Evolutionary conservation across 306 rosid species (phyloP).

Genomic region (Quercus berberidifolia): DNA sequence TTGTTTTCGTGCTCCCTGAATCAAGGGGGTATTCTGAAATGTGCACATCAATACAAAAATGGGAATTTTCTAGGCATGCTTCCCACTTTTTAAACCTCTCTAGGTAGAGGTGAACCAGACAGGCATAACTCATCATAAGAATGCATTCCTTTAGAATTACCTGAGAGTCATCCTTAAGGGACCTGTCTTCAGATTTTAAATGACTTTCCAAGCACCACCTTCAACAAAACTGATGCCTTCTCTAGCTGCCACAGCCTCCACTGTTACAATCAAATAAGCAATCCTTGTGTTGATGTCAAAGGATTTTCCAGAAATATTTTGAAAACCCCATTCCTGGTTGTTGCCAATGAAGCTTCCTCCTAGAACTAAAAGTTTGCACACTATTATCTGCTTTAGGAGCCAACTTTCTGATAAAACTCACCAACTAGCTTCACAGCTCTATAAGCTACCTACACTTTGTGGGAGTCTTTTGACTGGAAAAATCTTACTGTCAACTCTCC

Average conservation of each 20-base stretch:
- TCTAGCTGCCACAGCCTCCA: neutral
- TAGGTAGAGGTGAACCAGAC: no score
- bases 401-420: neutral
- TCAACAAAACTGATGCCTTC: neutral
- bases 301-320: no score
- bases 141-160: neutral
- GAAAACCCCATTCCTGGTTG: no score
- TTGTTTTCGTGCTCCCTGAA: no score
- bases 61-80: no score
- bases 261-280: neutral
- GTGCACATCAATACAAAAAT: no score
- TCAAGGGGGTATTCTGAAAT: no score
- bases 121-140: no score
- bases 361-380: no score
- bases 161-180: neutral
- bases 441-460: neutral
- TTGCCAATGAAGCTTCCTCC: no score
- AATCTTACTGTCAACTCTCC: neutral
- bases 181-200: neutral
- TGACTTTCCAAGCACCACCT: neutral
- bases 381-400: neutral
- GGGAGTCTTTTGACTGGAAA: neutral
- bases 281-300: neutral
- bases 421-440: no score
- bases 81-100: no score